Percentiles rank a stretch among this genome's conserved stretches.
Evolutionary conservation across 2,329 filamentous ascomycete genomes (phyloP).

Genomic region (Penicillium sp.): DNA sequence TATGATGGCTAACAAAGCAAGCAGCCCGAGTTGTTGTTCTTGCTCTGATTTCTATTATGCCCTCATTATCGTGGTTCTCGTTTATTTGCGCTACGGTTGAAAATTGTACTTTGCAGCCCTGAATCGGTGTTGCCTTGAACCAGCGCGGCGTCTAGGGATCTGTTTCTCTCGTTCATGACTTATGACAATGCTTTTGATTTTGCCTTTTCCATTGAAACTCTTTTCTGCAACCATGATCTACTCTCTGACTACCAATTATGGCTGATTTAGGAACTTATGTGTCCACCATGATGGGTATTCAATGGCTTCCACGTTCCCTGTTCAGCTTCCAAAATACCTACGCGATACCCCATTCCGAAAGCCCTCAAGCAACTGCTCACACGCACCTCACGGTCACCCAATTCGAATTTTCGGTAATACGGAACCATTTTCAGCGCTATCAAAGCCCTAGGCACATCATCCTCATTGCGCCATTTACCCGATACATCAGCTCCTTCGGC

Average conservation of each 20-base stretch:
- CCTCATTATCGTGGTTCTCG: background rate
- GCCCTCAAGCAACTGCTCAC: background rate
- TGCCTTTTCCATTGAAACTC: background rate
- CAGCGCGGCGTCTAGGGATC: background rate
- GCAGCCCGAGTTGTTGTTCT: background rate
- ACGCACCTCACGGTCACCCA: background rate
- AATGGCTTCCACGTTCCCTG: background rate
- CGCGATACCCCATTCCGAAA: background rate
- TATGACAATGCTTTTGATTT: background rate
- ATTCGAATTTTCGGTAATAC: background rate
- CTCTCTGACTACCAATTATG: background rate
- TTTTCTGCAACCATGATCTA: background rate
- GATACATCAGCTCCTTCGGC: background rate
- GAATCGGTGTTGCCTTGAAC: background rate
- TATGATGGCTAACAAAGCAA: slow-evolving; percentile 5
- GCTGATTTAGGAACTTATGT: slow-evolving; percentile 2
- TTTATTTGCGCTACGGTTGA: background rate
- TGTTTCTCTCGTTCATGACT: background rate
- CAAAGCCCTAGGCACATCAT: background rate
- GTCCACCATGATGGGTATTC: background rate
- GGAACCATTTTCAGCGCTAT: background rate
- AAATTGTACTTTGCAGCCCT: background rate
- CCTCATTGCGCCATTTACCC: background rate
- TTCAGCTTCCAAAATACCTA: background rate
- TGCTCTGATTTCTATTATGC: background rate